These are phyloP conservation scores for Pleurotus cornucopiae DNA, from an alignment of 768 basidiomycete genomes.

Conservation along the genomic window DNA sequence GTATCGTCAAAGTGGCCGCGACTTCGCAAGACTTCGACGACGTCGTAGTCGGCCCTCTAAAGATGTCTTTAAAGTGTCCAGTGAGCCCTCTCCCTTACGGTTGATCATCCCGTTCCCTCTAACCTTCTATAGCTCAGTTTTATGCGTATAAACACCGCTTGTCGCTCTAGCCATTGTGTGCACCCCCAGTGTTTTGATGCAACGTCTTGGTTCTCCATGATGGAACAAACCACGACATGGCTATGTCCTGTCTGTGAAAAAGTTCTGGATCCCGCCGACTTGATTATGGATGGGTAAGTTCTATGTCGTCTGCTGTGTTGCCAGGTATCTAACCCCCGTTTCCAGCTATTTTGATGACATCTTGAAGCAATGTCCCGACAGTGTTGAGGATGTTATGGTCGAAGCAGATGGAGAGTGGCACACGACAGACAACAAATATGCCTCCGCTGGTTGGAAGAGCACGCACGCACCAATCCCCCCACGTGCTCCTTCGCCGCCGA, in stretches of 20 bases:
- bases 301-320: background rate
- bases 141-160: slow-evolving; percentile 77
- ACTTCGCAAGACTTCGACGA: slow-evolving; percentile 76
- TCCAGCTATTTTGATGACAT: slow-evolving; percentile 86
- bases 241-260: slow-evolving; percentile 91
- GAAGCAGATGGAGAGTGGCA: slow-evolving; percentile 98
- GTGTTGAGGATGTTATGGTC: slow-evolving; percentile 87
- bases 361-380: slow-evolving; percentile 68
- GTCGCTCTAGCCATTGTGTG: slow-evolving; percentile 82
- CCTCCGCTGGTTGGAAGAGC: slow-evolving; percentile 67
- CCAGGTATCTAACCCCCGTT: slow-evolving; percentile 1
- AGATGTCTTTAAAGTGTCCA: slow-evolving; percentile 91
- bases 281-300: slow-evolving; percentile 87
- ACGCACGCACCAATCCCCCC: slow-evolving; percentile 35
- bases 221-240: slow-evolving; percentile 97
- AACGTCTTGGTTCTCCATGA: slow-evolving; percentile 87
- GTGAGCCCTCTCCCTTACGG: slow-evolving; percentile 41
- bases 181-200: slow-evolving; percentile 97
- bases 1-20: slow-evolving; percentile 46
- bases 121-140: slow-evolving; percentile 65
- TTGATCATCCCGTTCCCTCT: background rate
- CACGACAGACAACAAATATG: slow-evolving; percentile 82
- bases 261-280: slow-evolving; percentile 68
- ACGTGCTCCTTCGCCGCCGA: slow-evolving; percentile 25
- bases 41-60: slow-evolving; percentile 84